Percentiles rank a stretch among this genome's conserved stretches.
These are phyloP conservation scores for Wickerhamomyces xylosicus DNA, from an alignment of 805 yeast genomes.

Conservation along the genomic window DNA sequence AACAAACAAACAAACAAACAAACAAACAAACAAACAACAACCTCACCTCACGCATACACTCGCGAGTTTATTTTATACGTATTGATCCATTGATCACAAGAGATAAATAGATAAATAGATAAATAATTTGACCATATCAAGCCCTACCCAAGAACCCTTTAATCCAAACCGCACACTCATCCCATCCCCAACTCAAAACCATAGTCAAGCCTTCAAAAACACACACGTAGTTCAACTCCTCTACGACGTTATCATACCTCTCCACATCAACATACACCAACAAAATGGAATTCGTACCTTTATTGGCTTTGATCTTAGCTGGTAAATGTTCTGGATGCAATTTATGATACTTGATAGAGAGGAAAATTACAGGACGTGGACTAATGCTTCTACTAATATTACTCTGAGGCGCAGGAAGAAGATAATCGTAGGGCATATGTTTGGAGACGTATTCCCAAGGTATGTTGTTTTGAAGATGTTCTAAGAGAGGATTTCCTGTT, in stretches of 20 bases:
- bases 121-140: no score
- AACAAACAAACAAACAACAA: no score
- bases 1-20: no score
- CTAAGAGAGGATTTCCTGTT: conserved; percentile 61
- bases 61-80: no score
- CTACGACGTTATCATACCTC: conserved; percentile 34
- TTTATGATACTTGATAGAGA: conserved; percentile 65
- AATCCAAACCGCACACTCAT: conserved; percentile 1
- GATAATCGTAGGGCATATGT: conserved; percentile 49
- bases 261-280: conserved; percentile 59
- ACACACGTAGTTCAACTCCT: conserved; percentile 29
- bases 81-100: no score
- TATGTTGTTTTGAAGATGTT: conserved; percentile 37
- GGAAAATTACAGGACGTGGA: conserved; percentile 38
- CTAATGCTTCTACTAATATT: conserved; percentile 23
- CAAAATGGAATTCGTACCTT: conserved; percentile 38
- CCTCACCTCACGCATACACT: no score
- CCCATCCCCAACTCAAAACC: conserved; percentile 19
- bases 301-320: conserved; percentile 36
- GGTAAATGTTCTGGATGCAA: conserved; percentile 67
- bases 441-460: conserved; percentile 40
- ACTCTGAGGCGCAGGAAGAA: no score
- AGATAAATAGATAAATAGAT: no score
- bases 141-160: background rate
- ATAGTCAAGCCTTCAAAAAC: conserved; percentile 31